A percentile compares a stretch with the other conserved stretches of the same genome.
Evolutionary conservation across 2,329 filamentous ascomycete species (phyloP).

Genomic region (Botrytis porri): DNA sequence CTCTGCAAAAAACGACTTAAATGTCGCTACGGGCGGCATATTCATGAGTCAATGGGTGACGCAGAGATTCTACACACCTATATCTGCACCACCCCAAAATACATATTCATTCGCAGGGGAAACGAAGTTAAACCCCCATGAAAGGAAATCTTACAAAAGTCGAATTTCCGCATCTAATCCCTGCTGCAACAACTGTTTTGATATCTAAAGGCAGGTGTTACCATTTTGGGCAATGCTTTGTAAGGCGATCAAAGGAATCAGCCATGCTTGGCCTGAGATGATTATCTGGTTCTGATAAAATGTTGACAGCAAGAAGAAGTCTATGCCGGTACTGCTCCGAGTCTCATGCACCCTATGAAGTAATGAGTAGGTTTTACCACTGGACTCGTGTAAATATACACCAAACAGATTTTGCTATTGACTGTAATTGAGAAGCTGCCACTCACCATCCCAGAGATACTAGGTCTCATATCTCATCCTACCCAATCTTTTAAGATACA

Average conservation of each 20-base stretch:
- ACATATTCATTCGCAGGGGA: neutral
- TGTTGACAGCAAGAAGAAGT: neutral
- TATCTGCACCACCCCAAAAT: neutral
- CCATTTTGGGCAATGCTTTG: neutral
- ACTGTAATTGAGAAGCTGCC: neutral
- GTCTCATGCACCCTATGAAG: neutral
- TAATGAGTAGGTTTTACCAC: neutral
- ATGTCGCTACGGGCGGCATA: neutral
- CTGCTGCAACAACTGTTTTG: neutral
- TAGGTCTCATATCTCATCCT: neutral
- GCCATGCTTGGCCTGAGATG: neutral
- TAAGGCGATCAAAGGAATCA: neutral
- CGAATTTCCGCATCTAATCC: neutral
- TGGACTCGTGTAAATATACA: neutral
- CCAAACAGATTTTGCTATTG: too few relatives aligned
- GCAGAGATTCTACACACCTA: neutral
- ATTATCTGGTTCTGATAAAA: conserved; percentile 1
- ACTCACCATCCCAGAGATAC: neutral
- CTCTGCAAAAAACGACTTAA: neutral
- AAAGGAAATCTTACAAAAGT: neutral
- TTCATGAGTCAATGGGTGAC: neutral
- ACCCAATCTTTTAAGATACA: neutral
- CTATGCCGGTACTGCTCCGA: neutral
- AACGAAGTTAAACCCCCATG: neutral
- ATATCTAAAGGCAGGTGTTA: neutral